Conservation (phyloP, 2,329 filamentous ascomycete species). For the Colletotrichum sp. region DNA sequence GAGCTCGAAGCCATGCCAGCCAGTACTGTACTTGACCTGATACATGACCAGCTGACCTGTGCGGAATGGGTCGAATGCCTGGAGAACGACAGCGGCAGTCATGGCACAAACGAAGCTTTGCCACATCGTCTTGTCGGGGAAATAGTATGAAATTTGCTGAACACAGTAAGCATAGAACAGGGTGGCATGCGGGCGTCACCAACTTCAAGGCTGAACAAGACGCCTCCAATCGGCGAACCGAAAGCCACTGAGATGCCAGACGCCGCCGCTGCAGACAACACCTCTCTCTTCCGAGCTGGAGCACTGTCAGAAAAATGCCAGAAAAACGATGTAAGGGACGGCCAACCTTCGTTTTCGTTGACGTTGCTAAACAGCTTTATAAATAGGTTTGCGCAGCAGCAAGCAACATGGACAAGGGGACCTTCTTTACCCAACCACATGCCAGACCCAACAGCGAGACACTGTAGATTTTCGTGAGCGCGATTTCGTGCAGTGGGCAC, state of each 20-base stretch:
- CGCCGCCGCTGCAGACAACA: conserved; percentile 89
- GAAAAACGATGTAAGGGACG: neutral
- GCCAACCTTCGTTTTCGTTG: conserved; percentile 81
- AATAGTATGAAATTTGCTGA: conserved; percentile 94
- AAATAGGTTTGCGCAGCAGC: conserved; percentile 93
- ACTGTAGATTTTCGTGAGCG: conserved; percentile 54
- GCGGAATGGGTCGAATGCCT: conserved; percentile 92
- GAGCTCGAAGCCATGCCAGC: conserved; percentile 95
- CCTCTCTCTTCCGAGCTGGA: conserved; percentile 86
- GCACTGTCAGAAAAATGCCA: neutral
- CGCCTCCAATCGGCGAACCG: conserved; percentile 90
- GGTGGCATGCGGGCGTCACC: conserved; percentile 6
- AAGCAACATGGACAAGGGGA: conserved; percentile 93
- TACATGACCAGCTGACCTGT: conserved; percentile 96
- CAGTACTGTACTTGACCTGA: conserved; percentile 89
- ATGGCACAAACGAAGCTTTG: conserved; percentile 99
- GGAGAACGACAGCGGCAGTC: conserved; percentile 94
- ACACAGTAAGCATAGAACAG: conserved; percentile 4
- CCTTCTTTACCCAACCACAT: conserved; percentile 98
- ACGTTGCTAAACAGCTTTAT: conserved; percentile 87
- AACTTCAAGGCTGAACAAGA: conserved; percentile 93
- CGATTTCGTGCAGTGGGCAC: neutral
- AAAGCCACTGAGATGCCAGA: conserved; percentile 95
- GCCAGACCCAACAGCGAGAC: conserved; percentile 88
- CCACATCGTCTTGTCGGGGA: conserved; percentile 99